Base-by-base conservation (phyloP, 257 asterid species). In the Misopates orontium region DNA sequence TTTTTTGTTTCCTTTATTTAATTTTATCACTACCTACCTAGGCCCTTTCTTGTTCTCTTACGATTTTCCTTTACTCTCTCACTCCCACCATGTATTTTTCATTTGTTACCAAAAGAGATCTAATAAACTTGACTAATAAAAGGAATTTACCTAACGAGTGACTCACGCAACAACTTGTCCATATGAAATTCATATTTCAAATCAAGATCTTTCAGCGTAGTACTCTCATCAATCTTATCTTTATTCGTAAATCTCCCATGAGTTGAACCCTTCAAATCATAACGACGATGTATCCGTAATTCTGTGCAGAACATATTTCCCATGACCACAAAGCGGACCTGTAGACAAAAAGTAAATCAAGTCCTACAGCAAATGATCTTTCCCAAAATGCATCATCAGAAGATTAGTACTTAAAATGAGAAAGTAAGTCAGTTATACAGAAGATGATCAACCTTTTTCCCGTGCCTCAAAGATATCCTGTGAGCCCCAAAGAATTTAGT, bases 241-340 rank as follows among this genome's bases (percentile, higher is more conserved):
- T 86, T 87, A 64, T 80, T 72, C 8, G 99, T 94, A 72, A 77
- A 78, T 79, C 99, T 90, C 66, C 99, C 99, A 47, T 83, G 91
- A 69, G 95, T 44, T 40, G 99, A 94, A 66, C 99, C 99, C 79
- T 94, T 94, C 71, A 94, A 80, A 81, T 94, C 99, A 75, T 83
- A 90, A 32, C 97, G 96, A 55, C 92, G 95, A 69, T 94, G 99
- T 73, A 94, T 94, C 20, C 85, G 81, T 74, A 94, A 79, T 77
- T 94, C 97, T 22, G 99, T 88, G 72, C 92, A 83, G 80, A 90
- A 94, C 96, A 94, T 94, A 71, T 94, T 94, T 75, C 99, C 99
- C 97, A 91, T 94, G 75, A 94, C 97, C 36, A 94, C 86, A 81
- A 94, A 90, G 58, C 95, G 99, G 24, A 85, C 96, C 99, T 94